phyloP scores from a whole-genome alignment of 768 basidiomycete species.

The Dictyophora rubrovolvata region DNA sequence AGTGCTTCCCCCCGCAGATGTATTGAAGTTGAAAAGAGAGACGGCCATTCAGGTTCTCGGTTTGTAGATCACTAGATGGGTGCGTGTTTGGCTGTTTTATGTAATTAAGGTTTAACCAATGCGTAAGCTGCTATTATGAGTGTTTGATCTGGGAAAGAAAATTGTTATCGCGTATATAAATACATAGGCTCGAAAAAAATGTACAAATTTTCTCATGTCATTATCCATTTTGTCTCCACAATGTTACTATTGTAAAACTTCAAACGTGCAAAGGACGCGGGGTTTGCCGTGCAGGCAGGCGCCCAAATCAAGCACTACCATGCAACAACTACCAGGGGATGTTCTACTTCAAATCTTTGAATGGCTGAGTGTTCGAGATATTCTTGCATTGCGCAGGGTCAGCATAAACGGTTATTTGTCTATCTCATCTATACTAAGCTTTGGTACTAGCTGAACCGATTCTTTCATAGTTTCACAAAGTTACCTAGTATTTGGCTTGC shows the following conservation, averaged over 20 bases:
- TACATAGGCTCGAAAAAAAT: too few relatives aligned
- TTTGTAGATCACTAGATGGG: slow-evolving; percentile 1
- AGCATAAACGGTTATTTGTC: not conserved
- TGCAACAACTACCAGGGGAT: slow-evolving; percentile 1
- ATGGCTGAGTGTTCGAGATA: slow-evolving; percentile 3
- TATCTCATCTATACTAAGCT: not conserved
- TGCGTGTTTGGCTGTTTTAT: too few relatives aligned
- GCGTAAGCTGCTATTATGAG: too few relatives aligned
- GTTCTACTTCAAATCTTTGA: slow-evolving; percentile 3
- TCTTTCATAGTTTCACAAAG: not conserved
- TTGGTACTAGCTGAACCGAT: not conserved
- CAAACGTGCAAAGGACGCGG: too few relatives aligned
- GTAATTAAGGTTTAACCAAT: too few relatives aligned
- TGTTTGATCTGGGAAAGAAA: too few relatives aligned
- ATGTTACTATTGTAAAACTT: too few relatives aligned
- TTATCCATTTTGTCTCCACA: too few relatives aligned
- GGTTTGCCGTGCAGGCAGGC: too few relatives aligned
- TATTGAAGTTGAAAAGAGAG: not conserved
- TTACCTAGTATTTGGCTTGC: slow-evolving; percentile 1
- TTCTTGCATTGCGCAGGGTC: slow-evolving; percentile 3
- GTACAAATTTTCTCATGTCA: too few relatives aligned
- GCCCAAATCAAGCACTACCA: not conserved
- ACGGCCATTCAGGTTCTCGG: slow-evolving; percentile 4
- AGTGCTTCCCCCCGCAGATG: not conserved
- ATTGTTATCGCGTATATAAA: too few relatives aligned